phyloP scores from a whole-genome alignment of 2,329 filamentous ascomycete genomes.

The Ophiobolus disseminans region DNA sequence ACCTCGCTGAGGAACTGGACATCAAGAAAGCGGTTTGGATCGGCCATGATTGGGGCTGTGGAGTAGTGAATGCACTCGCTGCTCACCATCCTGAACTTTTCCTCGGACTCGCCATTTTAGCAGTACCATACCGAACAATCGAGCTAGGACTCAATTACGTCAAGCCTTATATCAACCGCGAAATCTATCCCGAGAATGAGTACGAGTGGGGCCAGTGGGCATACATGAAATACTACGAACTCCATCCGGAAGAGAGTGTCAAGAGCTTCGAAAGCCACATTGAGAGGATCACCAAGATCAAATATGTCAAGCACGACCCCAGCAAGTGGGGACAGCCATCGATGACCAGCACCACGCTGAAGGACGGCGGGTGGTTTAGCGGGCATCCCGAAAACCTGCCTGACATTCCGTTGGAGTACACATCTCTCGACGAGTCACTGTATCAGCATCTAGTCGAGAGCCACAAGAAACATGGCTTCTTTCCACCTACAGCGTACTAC shows the following conservation, averaged over 20 bases:
- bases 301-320: constrained; percentile 34
- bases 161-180: constrained; percentile 50
- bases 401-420: constrained; percentile 39
- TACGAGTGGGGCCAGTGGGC: constrained; percentile 49
- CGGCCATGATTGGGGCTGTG: constrained; percentile 55
- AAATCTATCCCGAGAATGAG: constrained; percentile 55
- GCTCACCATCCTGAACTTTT: constrained; percentile 43
- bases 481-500: constrained; percentile 52
- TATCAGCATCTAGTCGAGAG: constrained; percentile 39
- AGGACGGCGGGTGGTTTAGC: constrained; percentile 44
- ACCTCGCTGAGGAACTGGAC: constrained; percentile 50
- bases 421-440: constrained; percentile 36
- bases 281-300: constrained; percentile 31
- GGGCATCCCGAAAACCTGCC: constrained; percentile 34
- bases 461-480: constrained; percentile 52
- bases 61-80: constrained; percentile 39
- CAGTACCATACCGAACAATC: constrained; percentile 52
- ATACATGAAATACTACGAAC: constrained; percentile 45
- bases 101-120: constrained; percentile 33
- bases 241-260: constrained; percentile 20
- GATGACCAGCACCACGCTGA: constrained; percentile 17
- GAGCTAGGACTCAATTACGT: constrained; percentile 52
- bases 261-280: constrained; percentile 28
- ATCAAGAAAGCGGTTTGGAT: constrained; percentile 56
- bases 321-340: constrained; percentile 32